These are phyloP conservation scores for Vitellaria paradoxa DNA, from an alignment of 179 eudicot genomes.

Conservation along the genomic window DNA sequence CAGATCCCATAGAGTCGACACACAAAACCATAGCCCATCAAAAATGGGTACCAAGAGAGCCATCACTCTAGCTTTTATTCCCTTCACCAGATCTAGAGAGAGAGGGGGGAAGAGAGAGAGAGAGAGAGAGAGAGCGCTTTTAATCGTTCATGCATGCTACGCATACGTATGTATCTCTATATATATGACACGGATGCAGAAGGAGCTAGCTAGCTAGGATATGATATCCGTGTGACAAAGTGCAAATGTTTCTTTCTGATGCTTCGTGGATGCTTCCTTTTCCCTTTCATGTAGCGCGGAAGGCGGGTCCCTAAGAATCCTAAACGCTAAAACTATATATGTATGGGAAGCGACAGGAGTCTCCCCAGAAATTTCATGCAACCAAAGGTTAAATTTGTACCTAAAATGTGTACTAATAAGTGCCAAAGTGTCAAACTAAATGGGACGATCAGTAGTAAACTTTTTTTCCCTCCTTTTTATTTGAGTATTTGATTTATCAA, in stretches of 20 bases:
- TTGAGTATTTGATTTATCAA: too few relatives aligned
- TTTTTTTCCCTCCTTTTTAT: too few relatives aligned
- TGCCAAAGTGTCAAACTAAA: too few relatives aligned
- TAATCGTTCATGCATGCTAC: too few relatives aligned
- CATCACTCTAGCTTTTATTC: slow-evolving; percentile 8
- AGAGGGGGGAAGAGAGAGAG: too few relatives aligned
- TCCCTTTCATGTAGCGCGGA: background rate
- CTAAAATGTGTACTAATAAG: too few relatives aligned
- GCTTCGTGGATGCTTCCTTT: slow-evolving; percentile 18
- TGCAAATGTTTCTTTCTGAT: background rate
- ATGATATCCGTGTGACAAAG: background rate
- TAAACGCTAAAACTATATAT: too few relatives aligned
- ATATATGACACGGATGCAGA: background rate
- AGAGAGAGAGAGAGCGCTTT: too few relatives aligned
- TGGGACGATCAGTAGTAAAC: too few relatives aligned
- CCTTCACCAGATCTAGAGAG: background rate
- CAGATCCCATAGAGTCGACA: slow-evolving; percentile 34
- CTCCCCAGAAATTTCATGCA: background rate
- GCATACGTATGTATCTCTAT: background rate
- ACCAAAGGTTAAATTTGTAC: too few relatives aligned
- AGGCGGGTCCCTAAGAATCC: background rate
- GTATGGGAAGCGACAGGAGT: background rate
- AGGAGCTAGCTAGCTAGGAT: background rate
- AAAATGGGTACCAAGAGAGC: slow-evolving; percentile 16
- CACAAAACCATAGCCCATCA: slow-evolving; percentile 27